Evolutionary conservation across 768 basidiomycete species (phyloP).

Genomic region (Mycena belliarum): DNA sequence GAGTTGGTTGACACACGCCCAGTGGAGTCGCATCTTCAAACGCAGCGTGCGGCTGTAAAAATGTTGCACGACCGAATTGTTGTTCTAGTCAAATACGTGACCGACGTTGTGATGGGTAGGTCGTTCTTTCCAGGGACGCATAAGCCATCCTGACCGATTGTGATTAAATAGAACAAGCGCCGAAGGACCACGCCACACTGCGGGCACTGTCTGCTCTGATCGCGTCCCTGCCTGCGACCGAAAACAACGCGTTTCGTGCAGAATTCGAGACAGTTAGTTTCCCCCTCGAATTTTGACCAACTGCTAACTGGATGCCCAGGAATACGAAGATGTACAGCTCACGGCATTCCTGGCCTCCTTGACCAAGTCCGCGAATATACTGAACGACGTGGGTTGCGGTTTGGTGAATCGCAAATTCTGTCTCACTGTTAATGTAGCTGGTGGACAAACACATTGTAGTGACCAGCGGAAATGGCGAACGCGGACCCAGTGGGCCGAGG

Average conservation of each 20-base stretch:
- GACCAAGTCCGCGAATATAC: conserved; percentile 82
- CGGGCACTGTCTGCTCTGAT: conserved; percentile 85
- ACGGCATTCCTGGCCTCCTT: conserved; percentile 86
- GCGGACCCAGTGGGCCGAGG: conserved; percentile 46
- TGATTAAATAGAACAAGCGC: conserved; percentile 67
- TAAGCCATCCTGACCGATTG: neutral
- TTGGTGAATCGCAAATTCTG: conserved; percentile 1
- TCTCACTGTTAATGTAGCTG: conserved; percentile 41
- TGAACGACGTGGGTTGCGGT: conserved; percentile 76
- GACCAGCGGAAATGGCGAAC: conserved; percentile 55
- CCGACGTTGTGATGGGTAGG: conserved; percentile 72
- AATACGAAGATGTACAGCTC: conserved; percentile 94
- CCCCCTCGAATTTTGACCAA: neutral
- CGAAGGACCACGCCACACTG: conserved; percentile 76
- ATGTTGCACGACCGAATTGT: conserved; percentile 94
- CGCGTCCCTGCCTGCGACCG: conserved; percentile 85
- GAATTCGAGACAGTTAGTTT: conserved; percentile 83
- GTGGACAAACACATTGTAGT: conserved; percentile 79
- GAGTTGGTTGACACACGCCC: conserved; percentile 9
- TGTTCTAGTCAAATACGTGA: conserved; percentile 85
- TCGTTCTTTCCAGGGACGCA: neutral
- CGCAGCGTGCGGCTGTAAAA: conserved; percentile 92
- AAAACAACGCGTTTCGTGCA: conserved; percentile 77
- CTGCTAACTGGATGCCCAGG: conserved; percentile 49
- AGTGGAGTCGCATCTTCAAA: conserved; percentile 91